These are phyloP conservation scores for Fusarium stilboides DNA, from an alignment of 2,329 filamentous ascomycete species.

Conservation along the genomic window DNA sequence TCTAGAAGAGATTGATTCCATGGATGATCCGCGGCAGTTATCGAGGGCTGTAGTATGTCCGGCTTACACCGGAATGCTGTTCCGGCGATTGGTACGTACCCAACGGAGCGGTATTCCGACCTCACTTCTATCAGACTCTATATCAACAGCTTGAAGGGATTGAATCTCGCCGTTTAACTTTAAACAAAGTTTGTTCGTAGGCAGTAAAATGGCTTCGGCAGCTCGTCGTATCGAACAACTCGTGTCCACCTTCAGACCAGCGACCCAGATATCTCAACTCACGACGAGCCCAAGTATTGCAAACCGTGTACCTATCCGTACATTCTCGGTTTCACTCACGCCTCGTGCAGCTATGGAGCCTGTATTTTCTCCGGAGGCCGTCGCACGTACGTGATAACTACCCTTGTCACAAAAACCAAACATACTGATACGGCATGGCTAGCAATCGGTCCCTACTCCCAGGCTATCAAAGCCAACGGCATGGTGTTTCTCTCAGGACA, in stretches of 20 bases:
- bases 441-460: conserved; percentile 36
- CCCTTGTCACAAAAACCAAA: neutral
- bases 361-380: conserved; percentile 26
- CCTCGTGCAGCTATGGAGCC: conserved; percentile 14
- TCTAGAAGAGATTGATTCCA: neutral
- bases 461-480: conserved; percentile 51
- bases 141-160: neutral
- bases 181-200: neutral
- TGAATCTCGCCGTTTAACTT: too few species aligned
- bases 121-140: neutral
- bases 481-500: conserved; percentile 80
- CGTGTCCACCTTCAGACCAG: neutral
- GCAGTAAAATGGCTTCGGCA: neutral
- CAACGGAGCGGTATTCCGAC: conserved; percentile 20
- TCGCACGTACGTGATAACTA: conserved; percentile 21
- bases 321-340: neutral
- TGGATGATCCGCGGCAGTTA: neutral
- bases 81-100: conserved; percentile 13
- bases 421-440: neutral
- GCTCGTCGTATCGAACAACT: neutral
- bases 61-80: conserved; percentile 13
- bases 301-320: neutral
- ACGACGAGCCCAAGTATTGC: neutral
- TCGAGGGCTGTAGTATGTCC: neutral
- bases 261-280: neutral